Conservation (phyloP, 176 grass and related monocot genomes). For the Cenchrus americanus region DNA sequence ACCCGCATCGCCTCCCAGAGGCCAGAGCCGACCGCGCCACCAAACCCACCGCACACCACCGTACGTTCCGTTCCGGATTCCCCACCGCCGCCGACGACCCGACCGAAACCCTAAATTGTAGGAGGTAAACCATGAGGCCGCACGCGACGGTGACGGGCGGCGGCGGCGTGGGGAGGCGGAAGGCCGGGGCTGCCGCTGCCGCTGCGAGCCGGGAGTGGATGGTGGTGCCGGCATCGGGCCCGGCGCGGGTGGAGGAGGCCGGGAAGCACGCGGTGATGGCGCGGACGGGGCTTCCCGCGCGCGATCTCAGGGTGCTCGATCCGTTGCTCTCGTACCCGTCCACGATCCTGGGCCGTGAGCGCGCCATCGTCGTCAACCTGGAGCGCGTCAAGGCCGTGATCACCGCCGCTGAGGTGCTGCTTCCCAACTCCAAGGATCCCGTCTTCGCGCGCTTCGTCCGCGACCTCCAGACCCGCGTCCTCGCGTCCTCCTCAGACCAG, state of each 20-base stretch:
- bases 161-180: conserved; percentile 52
- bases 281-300: conserved; percentile 79
- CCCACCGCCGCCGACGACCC: conserved; percentile 24
- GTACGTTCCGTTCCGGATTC: conserved; percentile 18
- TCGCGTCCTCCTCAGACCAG: conserved; percentile 48
- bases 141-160: conserved; percentile 5
- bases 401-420: conserved; percentile 84
- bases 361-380: conserved; percentile 91
- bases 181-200: conserved; percentile 52
- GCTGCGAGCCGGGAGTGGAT: conserved; percentile 83
- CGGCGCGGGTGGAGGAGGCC: conserved; percentile 67
- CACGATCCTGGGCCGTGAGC: conserved; percentile 84
- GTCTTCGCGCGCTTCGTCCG: conserved; percentile 71
- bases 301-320: conserved; percentile 79
- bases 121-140: conserved; percentile 40
- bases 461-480: conserved; percentile 73
- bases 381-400: conserved; percentile 92
- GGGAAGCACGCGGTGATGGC: conserved; percentile 90
- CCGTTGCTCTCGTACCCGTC: conserved; percentile 86
- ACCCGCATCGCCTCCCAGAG: not conserved
- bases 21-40: conserved; percentile 24
- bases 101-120: conserved; percentile 35
- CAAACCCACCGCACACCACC: conserved; percentile 8
- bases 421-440: conserved; percentile 84
- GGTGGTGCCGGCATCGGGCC: conserved; percentile 68